A percentile compares a stretch with the other conserved stretches of the same genome.
phyloP scores from a whole-genome alignment of 139 green algal species.

The Nannochloris sp. region DNA sequence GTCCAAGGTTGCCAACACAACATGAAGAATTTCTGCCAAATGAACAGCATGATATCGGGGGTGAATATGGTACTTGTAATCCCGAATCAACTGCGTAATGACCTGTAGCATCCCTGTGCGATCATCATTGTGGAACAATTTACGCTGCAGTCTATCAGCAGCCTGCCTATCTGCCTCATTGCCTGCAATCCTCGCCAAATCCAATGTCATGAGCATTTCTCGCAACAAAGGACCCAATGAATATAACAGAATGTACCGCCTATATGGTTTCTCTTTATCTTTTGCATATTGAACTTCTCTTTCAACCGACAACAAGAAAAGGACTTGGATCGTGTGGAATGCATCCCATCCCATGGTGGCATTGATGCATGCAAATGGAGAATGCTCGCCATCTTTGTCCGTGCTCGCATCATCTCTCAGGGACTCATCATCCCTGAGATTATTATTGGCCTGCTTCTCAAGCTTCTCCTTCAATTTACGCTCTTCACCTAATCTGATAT shows the following conservation, averaged over 20 bases:
- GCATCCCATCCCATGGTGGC: slow-evolving; percentile 67
- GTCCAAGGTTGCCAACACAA: slow-evolving; percentile 60
- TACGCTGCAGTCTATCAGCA: slow-evolving; percentile 61
- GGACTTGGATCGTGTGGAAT: slow-evolving; percentile 51
- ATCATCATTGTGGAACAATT: slow-evolving; percentile 61
- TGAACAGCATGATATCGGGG: slow-evolving; percentile 40
- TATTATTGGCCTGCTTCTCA: neutral
- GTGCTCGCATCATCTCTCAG: neutral
- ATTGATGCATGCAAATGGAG: slow-evolving; percentile 56
- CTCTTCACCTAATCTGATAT: slow-evolving; percentile 47
- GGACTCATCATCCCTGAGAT: no score
- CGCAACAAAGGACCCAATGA: slow-evolving; percentile 44
- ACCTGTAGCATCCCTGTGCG: slow-evolving; percentile 59
- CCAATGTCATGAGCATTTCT: slow-evolving; percentile 69
- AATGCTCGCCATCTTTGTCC: slow-evolving; percentile 18
- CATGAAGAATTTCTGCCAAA: slow-evolving; percentile 49
- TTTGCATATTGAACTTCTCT: slow-evolving; percentile 15
- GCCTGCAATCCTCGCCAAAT: slow-evolving; percentile 46
- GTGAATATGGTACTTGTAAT: slow-evolving; percentile 49
- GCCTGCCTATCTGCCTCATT: slow-evolving; percentile 41
- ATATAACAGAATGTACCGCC: slow-evolving; percentile 1
- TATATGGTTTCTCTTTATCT: slow-evolving; percentile 36
- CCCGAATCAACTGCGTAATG: slow-evolving; percentile 41
- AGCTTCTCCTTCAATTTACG: slow-evolving; percentile 3
- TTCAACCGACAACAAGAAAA: slow-evolving; percentile 46